Evolutionary conservation across 108 stramenopile genomes (phyloP), one percentile per base, ranked within the genome.

Genomic region (Bacterosira constricta): DNA sequence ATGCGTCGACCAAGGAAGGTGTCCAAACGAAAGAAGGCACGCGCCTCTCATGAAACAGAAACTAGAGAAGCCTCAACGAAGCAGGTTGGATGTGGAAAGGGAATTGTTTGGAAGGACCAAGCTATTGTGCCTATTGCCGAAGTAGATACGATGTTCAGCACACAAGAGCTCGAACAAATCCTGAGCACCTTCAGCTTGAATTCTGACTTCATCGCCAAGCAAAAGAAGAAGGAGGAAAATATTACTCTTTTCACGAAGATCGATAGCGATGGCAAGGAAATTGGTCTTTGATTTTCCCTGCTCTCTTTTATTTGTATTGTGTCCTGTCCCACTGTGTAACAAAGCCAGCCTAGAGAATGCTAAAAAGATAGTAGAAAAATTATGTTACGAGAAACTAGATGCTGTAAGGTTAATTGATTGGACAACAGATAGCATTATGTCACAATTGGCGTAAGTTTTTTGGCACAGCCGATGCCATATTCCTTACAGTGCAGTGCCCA

Each of bases 41-140:
- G 57, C 20, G 31, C 32, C 0, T n/a, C 17, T 55, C 38, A 30
- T 18, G 26, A 21, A 54, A 27, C 18, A 21, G 9, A 7, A 5
- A 4, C 47, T 34, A 6, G 13, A 35, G 44, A 46, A 17, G 6
- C 46, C 46, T 23, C 36, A 32, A 4, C 18, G 13, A 47, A 42
- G 34, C 42, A 58, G 34, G 57, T 71, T 17, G 70, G 70, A 17
- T 71, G 70, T 31, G 59, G 59, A 15, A 57, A 20, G 10, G 36
- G 29, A 6, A 59, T 71, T 36, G 50, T 50, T 36, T 71, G 70
- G 70, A 71, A 71, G 59, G 50, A 51, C 50, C 70, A 71, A 27
- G 70, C 69, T 20, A 71, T 71, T 30, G 8, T 71, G 26, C 42
- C 70, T 17, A 17, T 25, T 39, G 9, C 56, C 7, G 70, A 71